phyloP scores from a whole-genome alignment of 306 rosid genomes.

The Biancaea sappan region DNA sequence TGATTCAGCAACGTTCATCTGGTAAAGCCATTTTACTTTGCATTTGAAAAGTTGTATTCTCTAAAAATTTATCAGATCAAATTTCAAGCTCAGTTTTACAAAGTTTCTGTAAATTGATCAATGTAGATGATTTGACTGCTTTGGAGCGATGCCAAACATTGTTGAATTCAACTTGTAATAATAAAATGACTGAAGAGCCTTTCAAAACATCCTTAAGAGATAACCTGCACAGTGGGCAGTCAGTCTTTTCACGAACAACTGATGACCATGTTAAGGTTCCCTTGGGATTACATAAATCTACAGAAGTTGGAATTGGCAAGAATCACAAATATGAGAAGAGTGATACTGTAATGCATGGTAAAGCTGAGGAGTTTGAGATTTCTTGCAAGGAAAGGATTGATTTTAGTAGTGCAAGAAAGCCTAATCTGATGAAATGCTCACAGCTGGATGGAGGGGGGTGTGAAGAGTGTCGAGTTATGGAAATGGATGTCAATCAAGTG shows the following conservation, averaged over 20 bases:
- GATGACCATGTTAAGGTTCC: constrained; percentile 4
- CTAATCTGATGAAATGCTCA: constrained; percentile 23
- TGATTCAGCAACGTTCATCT: constrained; percentile 50
- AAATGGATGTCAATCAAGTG: constrained; percentile 52
- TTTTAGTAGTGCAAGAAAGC: constrained; percentile 13
- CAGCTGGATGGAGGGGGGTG: constrained; percentile 31
- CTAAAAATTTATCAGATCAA: background rate
- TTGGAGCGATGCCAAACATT: constrained; percentile 39
- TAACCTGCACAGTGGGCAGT: constrained; percentile 31
- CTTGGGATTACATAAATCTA: constrained; percentile 6
- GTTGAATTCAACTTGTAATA: constrained; percentile 22
- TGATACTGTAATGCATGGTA: constrained; percentile 23
- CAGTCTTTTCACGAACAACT: constrained; percentile 13
- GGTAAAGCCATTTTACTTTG: constrained; percentile 44
- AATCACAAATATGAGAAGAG: constrained; percentile 33
- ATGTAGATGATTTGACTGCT: constrained; percentile 50
- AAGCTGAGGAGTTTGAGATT: constrained; percentile 33
- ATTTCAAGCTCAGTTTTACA: background rate
- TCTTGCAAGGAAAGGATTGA: constrained; percentile 18
- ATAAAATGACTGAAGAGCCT: constrained; percentile 18
- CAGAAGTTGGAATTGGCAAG: constrained; percentile 36
- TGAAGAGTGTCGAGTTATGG: constrained; percentile 34
- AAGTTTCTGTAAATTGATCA: background rate
- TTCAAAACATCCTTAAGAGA: constrained; percentile 18
- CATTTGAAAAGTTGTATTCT: background rate